Evolutionary conservation across 306 rosid genomes (phyloP).

Genomic region (Lathyrus aphaca): DNA sequence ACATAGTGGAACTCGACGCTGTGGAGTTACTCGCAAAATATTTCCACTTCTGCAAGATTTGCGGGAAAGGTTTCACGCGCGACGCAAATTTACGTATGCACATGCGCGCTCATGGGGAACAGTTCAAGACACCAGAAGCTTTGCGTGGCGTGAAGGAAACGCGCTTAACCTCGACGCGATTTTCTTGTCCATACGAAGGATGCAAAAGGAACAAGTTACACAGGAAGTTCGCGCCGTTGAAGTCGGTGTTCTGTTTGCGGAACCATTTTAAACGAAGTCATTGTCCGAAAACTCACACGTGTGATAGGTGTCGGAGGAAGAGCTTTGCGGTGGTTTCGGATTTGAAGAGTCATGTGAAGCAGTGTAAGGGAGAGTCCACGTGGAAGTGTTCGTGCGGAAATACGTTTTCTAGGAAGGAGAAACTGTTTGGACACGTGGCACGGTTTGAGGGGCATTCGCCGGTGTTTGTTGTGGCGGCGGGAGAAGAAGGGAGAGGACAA

Average conservation of each 20-base stretch:
- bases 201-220: slow-evolving; percentile 58
- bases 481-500: slow-evolving; percentile 35
- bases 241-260: slow-evolving; percentile 63
- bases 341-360: slow-evolving; percentile 65
- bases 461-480: slow-evolving; percentile 3
- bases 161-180: slow-evolving; percentile 33
- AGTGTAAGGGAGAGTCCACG: slow-evolving; percentile 58
- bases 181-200: slow-evolving; percentile 67
- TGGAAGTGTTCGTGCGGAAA: slow-evolving; percentile 78
- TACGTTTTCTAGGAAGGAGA: slow-evolving; percentile 68
- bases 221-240: slow-evolving; percentile 61
- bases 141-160: slow-evolving; percentile 30
- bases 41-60: slow-evolving; percentile 68
- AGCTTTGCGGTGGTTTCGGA: slow-evolving; percentile 70
- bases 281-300: slow-evolving; percentile 68
- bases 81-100: slow-evolving; percentile 80
- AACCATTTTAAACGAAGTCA: slow-evolving; percentile 84
- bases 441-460: slow-evolving; percentile 69
- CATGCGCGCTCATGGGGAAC: slow-evolving; percentile 80
- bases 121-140: slow-evolving; percentile 62
- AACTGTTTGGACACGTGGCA: slow-evolving; percentile 70
- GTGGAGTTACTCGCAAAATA: slow-evolving; percentile 57
- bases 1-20: slow-evolving; percentile 54
- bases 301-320: slow-evolving; percentile 65
- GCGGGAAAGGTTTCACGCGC: slow-evolving; percentile 79